Conservation (phyloP, 1,284 basidiomycete species). For the Ceratobasidium sp. region DNA sequence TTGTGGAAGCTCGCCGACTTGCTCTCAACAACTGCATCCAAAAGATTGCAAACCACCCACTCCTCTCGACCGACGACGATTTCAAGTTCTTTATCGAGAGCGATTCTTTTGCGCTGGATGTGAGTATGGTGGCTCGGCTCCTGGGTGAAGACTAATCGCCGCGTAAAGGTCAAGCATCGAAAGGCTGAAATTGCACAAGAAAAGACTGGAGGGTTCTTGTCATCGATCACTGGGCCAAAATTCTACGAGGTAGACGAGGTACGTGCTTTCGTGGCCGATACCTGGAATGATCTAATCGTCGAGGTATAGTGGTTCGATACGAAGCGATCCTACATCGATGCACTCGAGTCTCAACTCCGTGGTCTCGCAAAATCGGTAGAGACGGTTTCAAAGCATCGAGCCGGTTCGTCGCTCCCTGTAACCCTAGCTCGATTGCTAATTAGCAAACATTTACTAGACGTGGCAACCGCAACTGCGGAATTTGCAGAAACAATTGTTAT, state of each 20-base stretch:
- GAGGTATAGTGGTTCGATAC: slow-evolving; percentile 87
- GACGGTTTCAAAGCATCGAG: slow-evolving; percentile 81
- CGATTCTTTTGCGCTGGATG: slow-evolving; percentile 86
- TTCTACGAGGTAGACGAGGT: slow-evolving; percentile 96
- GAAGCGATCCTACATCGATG: slow-evolving; percentile 88
- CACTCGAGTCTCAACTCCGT: slow-evolving; percentile 89
- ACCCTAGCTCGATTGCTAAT: not conserved
- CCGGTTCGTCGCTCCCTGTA: slow-evolving; percentile 63
- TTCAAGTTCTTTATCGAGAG: slow-evolving; percentile 89
- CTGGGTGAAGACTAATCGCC: slow-evolving; percentile 1
- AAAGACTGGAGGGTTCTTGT: slow-evolving; percentile 75
- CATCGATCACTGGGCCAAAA: slow-evolving; percentile 81
- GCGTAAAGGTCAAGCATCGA: slow-evolving; percentile 83
- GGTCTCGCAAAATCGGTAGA: slow-evolving; percentile 89
- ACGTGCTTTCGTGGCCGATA: slow-evolving; percentile 49
- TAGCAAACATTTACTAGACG: slow-evolving; percentile 62
- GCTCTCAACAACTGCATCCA: slow-evolving; percentile 91
- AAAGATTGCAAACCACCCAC: slow-evolving; percentile 90
- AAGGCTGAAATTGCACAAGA: slow-evolving; percentile 82
- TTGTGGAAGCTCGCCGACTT: slow-evolving; percentile 84
- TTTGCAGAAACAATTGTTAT: slow-evolving; percentile 77
- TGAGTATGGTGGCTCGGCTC: slow-evolving; percentile 60
- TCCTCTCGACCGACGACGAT: slow-evolving; percentile 86
- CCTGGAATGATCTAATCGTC: slow-evolving; percentile 26
- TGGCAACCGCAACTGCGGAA: slow-evolving; percentile 76